Percentiles rank a stretch among this genome's conserved stretches.
Evolutionary conservation across 345 rosid genomes (phyloP).

Genomic region (Turritis glabra): DNA sequence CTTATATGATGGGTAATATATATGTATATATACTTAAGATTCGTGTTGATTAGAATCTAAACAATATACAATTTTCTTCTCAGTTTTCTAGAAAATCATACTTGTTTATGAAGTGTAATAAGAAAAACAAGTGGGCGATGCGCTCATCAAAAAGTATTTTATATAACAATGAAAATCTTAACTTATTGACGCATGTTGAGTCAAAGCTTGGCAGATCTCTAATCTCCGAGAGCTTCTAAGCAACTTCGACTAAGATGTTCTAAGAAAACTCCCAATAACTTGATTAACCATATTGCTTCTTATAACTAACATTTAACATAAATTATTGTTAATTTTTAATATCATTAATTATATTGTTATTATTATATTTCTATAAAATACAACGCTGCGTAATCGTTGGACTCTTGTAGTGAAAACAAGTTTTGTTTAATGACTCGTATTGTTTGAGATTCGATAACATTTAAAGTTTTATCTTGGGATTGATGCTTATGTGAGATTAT

Average conservation of each 20-base stretch:
- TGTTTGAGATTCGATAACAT: constrained; percentile 27
- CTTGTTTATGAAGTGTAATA: not conserved
- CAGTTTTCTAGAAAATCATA: not conserved
- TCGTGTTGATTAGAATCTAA: not conserved
- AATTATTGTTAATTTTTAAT: not conserved
- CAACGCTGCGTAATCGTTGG: constrained; percentile 33
- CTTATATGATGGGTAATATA: not conserved
- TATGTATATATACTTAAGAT: not conserved
- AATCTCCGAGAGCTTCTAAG: constrained; percentile 15
- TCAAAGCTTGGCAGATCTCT: constrained; percentile 32
- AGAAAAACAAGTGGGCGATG: constrained; percentile 9
- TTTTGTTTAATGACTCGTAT: constrained; percentile 9
- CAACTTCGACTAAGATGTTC: constrained; percentile 17
- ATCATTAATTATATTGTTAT: not conserved
- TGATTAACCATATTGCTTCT: not conserved
- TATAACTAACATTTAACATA: not conserved
- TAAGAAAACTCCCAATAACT: not conserved
- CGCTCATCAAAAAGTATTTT: not conserved
- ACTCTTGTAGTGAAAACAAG: constrained; percentile 28
- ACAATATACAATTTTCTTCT: not conserved
- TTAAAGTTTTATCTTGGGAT: constrained; percentile 25
- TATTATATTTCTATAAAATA: not conserved
- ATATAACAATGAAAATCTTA: not conserved
- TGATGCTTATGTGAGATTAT: constrained; percentile 5
- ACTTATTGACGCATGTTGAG: constrained; percentile 40